phyloP scores from a whole-genome alignment of 1,284 basidiomycete species.

The Baeospora myosura region DNA sequence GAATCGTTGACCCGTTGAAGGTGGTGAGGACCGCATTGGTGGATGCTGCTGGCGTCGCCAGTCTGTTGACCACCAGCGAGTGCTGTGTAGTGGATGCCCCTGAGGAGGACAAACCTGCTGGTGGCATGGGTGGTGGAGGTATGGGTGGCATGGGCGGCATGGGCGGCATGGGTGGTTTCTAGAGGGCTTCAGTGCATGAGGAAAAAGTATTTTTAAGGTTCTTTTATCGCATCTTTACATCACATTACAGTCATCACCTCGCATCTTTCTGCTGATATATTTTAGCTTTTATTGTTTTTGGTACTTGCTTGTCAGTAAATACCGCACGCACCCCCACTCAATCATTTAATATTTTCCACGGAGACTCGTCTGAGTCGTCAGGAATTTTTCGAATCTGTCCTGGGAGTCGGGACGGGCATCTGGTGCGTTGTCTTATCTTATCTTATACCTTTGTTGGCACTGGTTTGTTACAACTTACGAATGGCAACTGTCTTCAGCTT shows the following conservation, averaged over 20 bases:
- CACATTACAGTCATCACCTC: not conserved
- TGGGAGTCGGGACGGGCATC: no score
- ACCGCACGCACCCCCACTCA: no score
- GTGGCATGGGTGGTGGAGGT: constrained; percentile 52
- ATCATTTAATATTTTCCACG: not conserved
- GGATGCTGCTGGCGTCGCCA: constrained; percentile 83
- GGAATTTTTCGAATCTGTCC: not conserved
- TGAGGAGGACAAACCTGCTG: constrained; percentile 69
- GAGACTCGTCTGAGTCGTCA: not conserved
- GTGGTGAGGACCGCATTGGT: constrained; percentile 89
- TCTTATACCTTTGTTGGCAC: no score
- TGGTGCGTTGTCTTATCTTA: no score
- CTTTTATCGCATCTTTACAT: not conserved
- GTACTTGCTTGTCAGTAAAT: no score
- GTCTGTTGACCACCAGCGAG: constrained; percentile 89
- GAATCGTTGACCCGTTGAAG: constrained; percentile 93
- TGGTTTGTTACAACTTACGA: no score
- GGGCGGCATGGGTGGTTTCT: constrained; percentile 17
- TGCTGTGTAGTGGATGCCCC: constrained; percentile 87
- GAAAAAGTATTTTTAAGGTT: not conserved
- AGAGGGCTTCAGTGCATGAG: not conserved
- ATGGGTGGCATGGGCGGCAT: constrained; percentile 41
- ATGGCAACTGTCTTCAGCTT: no score
- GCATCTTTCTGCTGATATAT: not conserved
- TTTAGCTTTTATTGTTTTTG: not conserved